Base-by-base conservation (phyloP, 345 rosid species). In the Acer yangbiense region DNA sequence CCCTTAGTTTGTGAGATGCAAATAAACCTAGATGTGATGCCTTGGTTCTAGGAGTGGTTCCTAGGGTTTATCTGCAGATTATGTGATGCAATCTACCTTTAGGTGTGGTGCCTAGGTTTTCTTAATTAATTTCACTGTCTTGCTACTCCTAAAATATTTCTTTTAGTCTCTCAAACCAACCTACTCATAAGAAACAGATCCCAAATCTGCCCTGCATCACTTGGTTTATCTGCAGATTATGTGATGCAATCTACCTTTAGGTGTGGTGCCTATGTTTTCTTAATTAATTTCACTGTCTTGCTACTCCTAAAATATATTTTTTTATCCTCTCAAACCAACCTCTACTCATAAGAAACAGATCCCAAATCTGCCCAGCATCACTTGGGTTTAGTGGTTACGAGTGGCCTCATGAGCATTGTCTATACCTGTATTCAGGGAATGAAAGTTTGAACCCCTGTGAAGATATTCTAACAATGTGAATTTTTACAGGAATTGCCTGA, bases 401-500 rank as follows among this genome's bases (percentile, higher is more conserved):
- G 27, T 72, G 27, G n/a, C 74, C 11, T 71, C 11, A 4, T 27
- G 46, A 17, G 11, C 39, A 48, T 23, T 58, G 52, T 43, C 7
- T 39, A 25, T 21, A 72, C 52, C 32, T n/a, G 4, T 29, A 57
- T 46, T 39, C n/a, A 6, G 14, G 39, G 21, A 7, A 12, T 58
- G 27, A 41, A 62, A 9, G 25, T 48, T 44, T 50, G 27, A 11
- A 18, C 9, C 25, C 11, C 46, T 17, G 7, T 63, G 25, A 17
- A 27, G 54, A 54, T 65, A 16, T 6, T 52, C 20, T 52, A 23
- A 35, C 57, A 44, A 23, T 68, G 29, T 74, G 2, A 61, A 16
- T 75, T 44, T 76, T 82, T 88, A 76, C 88, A 96, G 99, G 99
- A 97, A 86, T 81, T 97, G 86, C 89, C 89, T 7, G 99, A 97